phyloP scores from a whole-genome alignment of 2,329 filamentous ascomycete genomes.

The Apiospora sp. region DNA sequence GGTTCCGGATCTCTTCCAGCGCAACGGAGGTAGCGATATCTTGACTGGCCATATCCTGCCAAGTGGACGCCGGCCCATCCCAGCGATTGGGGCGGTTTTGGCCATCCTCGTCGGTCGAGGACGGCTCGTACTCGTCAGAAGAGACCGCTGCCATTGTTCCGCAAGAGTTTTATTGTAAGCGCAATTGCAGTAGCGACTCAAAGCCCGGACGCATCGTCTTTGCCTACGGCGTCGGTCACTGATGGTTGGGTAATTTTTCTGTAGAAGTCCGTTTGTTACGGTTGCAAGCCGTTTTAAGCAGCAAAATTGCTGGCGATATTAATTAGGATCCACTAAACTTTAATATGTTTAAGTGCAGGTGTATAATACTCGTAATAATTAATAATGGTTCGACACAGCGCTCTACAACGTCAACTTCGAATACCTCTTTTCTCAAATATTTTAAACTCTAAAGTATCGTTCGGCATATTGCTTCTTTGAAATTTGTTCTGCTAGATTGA shows the following conservation, averaged over 20 bases:
- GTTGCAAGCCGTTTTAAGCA: not conserved
- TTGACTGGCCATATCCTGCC: slow-evolving; percentile 67
- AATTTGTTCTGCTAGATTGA: not conserved
- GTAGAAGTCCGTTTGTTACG: not conserved
- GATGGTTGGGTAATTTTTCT: not conserved
- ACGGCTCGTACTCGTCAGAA: slow-evolving; percentile 43
- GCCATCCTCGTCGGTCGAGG: slow-evolving; percentile 54
- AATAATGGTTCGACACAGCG: not conserved
- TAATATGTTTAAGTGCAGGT: not conserved
- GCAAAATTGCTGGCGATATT: not conserved
- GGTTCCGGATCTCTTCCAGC: slow-evolving; percentile 68
- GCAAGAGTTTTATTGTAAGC: not conserved
- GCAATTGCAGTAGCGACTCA: not conserved
- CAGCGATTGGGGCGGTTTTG: slow-evolving; percentile 74
- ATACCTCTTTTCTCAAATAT: not conserved
- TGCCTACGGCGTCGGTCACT: not conserved
- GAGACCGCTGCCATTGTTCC: not conserved
- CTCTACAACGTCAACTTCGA: not conserved
- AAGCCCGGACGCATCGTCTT: not conserved
- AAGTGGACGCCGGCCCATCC: slow-evolving; percentile 71
- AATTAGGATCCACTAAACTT: not conserved
- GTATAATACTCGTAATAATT: not conserved
- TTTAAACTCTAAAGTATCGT: not conserved
- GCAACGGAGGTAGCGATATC: slow-evolving; percentile 71
- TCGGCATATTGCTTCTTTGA: no score